These are phyloP conservation scores for Arachis hypogaea DNA, from an alignment of 306 rosid genomes.

Conservation along the genomic window DNA sequence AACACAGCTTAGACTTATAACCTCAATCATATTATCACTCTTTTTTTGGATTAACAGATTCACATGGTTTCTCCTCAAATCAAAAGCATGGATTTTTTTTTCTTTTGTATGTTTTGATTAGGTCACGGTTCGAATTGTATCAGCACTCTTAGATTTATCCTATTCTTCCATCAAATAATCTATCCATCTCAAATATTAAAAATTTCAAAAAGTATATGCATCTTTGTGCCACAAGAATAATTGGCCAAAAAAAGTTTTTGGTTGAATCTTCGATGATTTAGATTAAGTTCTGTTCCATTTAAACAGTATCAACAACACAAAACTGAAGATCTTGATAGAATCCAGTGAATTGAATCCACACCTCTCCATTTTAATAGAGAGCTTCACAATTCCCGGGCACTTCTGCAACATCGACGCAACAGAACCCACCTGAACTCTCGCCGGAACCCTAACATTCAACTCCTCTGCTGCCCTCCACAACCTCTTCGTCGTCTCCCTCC, in stretches of 20 bases:
- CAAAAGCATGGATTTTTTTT: neutral
- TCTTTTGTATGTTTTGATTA: neutral
- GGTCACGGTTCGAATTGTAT: conserved; percentile 5
- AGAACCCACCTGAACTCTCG: conserved; percentile 69
- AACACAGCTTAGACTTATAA: neutral
- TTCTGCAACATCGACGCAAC: conserved; percentile 76
- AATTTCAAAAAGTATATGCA: neutral
- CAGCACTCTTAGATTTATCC: neutral
- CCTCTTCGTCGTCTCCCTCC: conserved; percentile 76
- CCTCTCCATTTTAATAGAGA: conserved; percentile 79
- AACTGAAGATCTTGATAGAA: conserved; percentile 46
- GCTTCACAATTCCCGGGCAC: conserved; percentile 65
- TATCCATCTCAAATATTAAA: conserved; percentile 18
- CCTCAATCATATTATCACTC: neutral
- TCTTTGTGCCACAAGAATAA: neutral
- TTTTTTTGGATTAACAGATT: neutral
- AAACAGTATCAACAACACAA: conserved; percentile 26
- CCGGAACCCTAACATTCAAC: conserved; percentile 76
- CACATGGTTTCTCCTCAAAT: neutral
- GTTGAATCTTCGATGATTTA: neutral
- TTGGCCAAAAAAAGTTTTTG: neutral
- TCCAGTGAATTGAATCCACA: conserved; percentile 13
- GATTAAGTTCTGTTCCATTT: neutral
- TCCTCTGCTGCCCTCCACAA: conserved; percentile 88
- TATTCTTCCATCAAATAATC: neutral